Percentiles rank a stretch among this genome's conserved stretches.
phyloP scores from a whole-genome alignment of 495 filamentous ascomycete genomes.

The Penicillium cataractarum region DNA sequence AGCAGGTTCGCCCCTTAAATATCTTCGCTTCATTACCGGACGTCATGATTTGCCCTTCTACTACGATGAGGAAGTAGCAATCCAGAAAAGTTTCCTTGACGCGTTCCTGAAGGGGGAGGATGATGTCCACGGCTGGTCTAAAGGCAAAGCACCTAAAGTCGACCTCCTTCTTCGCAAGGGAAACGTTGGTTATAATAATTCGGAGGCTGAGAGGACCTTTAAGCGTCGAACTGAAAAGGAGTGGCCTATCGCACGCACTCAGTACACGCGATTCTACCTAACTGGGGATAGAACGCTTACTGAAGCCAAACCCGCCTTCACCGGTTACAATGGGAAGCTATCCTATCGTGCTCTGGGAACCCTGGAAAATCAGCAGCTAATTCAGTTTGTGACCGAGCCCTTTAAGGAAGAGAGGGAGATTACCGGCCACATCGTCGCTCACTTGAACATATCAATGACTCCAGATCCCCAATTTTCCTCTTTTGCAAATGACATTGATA shows the following conservation, averaged over 20 bases:
- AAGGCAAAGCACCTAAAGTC: conserved; percentile 58
- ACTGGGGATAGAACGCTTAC: too few species aligned
- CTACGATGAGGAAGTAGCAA: conserved; percentile 62
- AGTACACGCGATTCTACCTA: conserved; percentile 43
- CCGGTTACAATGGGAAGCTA: too few species aligned
- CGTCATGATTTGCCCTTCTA: conserved; percentile 75
- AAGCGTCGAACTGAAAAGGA: conserved; percentile 53
- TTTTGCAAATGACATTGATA: too few species aligned
- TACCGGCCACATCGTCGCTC: too few species aligned
- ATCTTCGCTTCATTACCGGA: conserved; percentile 66
- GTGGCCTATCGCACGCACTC: conserved; percentile 65
- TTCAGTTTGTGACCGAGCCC: too few species aligned
- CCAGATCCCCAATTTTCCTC: too few species aligned
- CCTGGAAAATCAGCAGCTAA: too few species aligned
- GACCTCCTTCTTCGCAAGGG: conserved; percentile 63
- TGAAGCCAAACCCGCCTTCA: too few species aligned
- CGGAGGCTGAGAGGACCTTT: conserved; percentile 55
- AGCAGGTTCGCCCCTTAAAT: conserved; percentile 63
- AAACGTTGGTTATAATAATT: conserved; percentile 63
- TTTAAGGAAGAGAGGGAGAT: too few species aligned
- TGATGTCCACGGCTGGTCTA: conserved; percentile 58
- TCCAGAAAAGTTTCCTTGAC: conserved; percentile 66
- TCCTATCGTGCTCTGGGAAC: too few species aligned
- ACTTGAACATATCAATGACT: too few species aligned
- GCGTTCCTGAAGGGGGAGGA: conserved; percentile 70